Base-by-base conservation (phyloP, 1,284 basidiomycete genomes). In the Puccinia triticina region DNA sequence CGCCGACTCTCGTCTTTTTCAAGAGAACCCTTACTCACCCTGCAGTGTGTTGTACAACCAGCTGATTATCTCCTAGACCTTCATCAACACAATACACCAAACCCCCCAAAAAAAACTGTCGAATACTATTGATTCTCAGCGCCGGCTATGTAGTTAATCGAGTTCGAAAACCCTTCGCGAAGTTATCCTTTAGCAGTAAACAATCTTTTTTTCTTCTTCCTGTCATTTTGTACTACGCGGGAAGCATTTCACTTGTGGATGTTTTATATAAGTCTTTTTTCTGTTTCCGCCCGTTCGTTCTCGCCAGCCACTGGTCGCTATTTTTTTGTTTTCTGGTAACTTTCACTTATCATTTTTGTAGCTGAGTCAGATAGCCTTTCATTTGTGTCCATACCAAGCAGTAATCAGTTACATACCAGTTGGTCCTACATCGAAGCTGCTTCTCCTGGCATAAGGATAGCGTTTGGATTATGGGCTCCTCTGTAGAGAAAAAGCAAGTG, bases 351-450 rank as follows among this genome's bases (percentile, higher is more conserved):
- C 64, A 23, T 43, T 37, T 66, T 72, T 72, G 46, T 29, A 43
- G 4, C 64, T 66, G 37, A 23, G 55, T 40, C 16, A 29, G 3
- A 43, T 23, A 43, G 34, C 34, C 21, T 43, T 43, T 43, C 64
- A 43, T 66, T 66, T 66, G 64, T 43, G 37, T 66, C 10, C 18
- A 66, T 40, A 66, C 37, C 29, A 66, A 66, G 34, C 37, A 66
- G 64, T 66, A 61, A 61, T 12, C 59, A 61, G 59, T 61, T 61
- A 16, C 4, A 32, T 61, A 32, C 29, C 59, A 34, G 55, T 57
- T 57, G 10, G 16, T 43, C 40, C 4, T 43, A 12, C 40, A 59
- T 26, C 26, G 7, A n/a, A 59, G 21, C 7, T 2, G 29, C 26
- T 26, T 29, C n/a, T 29, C n/a, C 57, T 16, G 5, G 16, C 50